A percentile compares a stretch with the other conserved stretches of the same genome.
These are phyloP conservation scores for Puccinia coronata DNA, from an alignment of 1,284 basidiomycete species.

Conservation along the genomic window DNA sequence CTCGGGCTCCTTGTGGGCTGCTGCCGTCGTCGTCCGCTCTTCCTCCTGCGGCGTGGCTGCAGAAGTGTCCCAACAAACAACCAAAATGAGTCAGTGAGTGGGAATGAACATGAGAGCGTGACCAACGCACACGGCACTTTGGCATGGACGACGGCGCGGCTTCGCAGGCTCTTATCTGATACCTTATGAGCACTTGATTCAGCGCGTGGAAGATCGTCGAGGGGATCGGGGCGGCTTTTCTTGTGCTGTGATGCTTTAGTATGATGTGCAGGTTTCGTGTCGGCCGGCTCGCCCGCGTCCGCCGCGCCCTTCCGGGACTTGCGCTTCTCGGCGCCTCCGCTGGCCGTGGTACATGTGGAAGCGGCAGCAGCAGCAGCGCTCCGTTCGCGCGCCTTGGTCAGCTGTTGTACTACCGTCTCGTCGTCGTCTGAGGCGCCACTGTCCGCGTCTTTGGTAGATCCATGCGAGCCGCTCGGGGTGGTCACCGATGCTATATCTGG, in stretches of 20 bases:
- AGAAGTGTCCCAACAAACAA: background rate
- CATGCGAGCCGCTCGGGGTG: background rate
- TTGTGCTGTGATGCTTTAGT: background rate
- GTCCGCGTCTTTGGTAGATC: background rate
- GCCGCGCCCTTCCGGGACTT: constrained; percentile 4
- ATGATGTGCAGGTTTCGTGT: background rate
- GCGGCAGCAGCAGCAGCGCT: background rate
- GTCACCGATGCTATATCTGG: background rate
- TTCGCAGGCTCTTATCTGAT: constrained; percentile 16
- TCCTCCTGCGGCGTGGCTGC: background rate
- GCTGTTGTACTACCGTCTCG: constrained; percentile 23
- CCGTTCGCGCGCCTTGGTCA: constrained; percentile 2
- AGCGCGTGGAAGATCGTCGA: background rate
- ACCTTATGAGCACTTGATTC: background rate
- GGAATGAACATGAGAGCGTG: background rate
- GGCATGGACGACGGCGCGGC: background rate
- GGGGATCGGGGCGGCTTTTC: background rate
- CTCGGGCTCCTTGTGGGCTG: background rate
- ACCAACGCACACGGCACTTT: background rate
- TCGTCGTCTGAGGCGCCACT: constrained; percentile 26
- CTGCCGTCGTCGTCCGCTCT: background rate
- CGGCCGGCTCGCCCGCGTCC: background rate
- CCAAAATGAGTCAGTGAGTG: background rate
- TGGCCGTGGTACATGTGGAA: too few relatives aligned
- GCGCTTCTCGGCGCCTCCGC: too few relatives aligned